Evolutionary conservation across 495 filamentous ascomycete genomes (phyloP).

Genomic region (Penicillium odoratum): DNA sequence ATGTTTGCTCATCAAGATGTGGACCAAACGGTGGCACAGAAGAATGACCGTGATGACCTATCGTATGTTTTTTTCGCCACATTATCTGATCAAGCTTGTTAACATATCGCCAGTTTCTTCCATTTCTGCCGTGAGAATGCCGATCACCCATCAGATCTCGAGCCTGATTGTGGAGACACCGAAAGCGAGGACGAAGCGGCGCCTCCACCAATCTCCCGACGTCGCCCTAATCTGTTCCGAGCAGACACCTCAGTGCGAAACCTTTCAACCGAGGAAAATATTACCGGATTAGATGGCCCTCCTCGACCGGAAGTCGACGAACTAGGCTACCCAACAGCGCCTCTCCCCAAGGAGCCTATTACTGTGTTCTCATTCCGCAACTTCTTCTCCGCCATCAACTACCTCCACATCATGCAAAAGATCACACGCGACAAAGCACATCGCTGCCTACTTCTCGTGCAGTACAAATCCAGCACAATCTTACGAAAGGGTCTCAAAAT

Average conservation of each 20-base stretch:
- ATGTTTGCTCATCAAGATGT: conserved; percentile 90
- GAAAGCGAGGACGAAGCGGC: conserved; percentile 68
- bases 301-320: conserved; percentile 83
- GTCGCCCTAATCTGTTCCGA: conserved; percentile 37
- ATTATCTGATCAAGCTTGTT: neutral
- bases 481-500: conserved; percentile 88
- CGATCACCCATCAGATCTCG: conserved; percentile 36
- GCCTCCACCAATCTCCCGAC: conserved; percentile 77
- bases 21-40: conserved; percentile 81
- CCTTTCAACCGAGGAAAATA: conserved; percentile 34
- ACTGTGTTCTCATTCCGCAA: conserved; percentile 90
- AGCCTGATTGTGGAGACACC: conserved; percentile 28
- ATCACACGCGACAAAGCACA: conserved; percentile 93
- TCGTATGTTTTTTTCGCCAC: conserved; percentile 53
- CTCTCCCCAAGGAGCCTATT: conserved; percentile 72
- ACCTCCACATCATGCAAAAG: conserved; percentile 94
- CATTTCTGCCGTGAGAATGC: conserved; percentile 72
- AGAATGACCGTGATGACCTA: conserved; percentile 77
- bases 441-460: conserved; percentile 86
- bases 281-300: conserved; percentile 34
- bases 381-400: conserved; percentile 91
- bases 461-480: conserved; percentile 89
- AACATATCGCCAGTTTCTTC: conserved; percentile 64
- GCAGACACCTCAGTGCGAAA: conserved; percentile 25
- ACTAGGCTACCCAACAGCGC: conserved; percentile 68